A percentile compares a stretch with the other conserved stretches of the same genome.
Conservation (phyloP, 1,284 basidiomycete genomes). For the Fomitiporia mediterranea region DNA sequence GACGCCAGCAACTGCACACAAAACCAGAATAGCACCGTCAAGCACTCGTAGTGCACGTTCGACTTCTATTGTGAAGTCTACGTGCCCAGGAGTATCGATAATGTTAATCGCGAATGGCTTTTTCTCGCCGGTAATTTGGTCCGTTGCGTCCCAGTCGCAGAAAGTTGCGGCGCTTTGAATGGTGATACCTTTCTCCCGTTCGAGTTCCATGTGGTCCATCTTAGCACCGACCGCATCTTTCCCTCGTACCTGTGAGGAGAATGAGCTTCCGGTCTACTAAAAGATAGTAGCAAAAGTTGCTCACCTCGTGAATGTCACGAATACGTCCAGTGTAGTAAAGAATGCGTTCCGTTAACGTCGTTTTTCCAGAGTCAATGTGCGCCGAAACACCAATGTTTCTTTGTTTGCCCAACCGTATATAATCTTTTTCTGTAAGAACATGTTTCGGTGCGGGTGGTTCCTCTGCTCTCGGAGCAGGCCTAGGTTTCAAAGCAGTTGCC, state of each 20-base stretch:
- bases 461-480: conserved; percentile 9
- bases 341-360: conserved; percentile 96
- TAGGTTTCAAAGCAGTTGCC: conserved; percentile 21
- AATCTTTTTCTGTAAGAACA: conserved; percentile 53
- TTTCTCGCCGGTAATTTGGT: conserved; percentile 59
- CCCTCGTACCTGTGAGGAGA: conserved; percentile 68
- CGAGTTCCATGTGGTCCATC: conserved; percentile 99
- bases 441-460: conserved; percentile 6
- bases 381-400: conserved; percentile 85
- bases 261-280: not conserved
- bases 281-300: conserved; percentile 26
- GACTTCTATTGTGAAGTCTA: conserved; percentile 99
- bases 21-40: conserved; percentile 94
- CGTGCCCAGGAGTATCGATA: conserved; percentile 99
- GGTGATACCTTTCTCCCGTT: conserved; percentile 98
- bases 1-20: conserved; percentile 97
- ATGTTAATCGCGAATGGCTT: conserved; percentile 95
- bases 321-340: conserved; percentile 97
- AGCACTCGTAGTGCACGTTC: conserved; percentile 95
- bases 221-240: conserved; percentile 96
- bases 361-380: conserved; percentile 98
- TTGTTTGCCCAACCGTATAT: conserved; percentile 55
- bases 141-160: conserved; percentile 88
- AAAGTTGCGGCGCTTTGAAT: conserved; percentile 99
- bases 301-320: conserved; percentile 95